Evolutionary conservation across 1,139 yeast genomes (phyloP).

Genomic region (Candida freyschussii): DNA sequence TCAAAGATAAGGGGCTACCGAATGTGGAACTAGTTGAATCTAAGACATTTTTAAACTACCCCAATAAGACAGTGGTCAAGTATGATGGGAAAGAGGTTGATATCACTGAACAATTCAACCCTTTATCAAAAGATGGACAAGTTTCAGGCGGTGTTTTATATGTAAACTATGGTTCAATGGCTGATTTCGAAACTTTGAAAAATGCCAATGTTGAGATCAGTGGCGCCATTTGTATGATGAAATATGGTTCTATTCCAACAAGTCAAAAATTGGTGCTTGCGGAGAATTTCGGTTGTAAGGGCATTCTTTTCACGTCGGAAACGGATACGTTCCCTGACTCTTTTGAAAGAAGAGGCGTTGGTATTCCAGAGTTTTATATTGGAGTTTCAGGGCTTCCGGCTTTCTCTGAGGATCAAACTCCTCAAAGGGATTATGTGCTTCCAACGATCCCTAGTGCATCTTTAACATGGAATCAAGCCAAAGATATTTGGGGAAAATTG

Average conservation of each 20-base stretch:
- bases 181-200: constrained; percentile 49
- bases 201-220: constrained; percentile 31
- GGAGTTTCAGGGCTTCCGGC: constrained; percentile 85
- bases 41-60: constrained; percentile 54
- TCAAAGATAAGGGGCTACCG: constrained; percentile 43
- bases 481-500: constrained; percentile 42
- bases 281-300: constrained; percentile 46
- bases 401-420: constrained; percentile 47
- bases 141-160: constrained; percentile 50
- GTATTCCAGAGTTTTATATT: constrained; percentile 56
- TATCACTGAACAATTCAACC: constrained; percentile 56
- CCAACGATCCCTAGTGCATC: constrained; percentile 75
- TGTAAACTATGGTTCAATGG: constrained; percentile 58
- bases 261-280: constrained; percentile 53
- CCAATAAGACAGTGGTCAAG: constrained; percentile 33
- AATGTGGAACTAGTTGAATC: constrained; percentile 10
- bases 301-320: constrained; percentile 43
- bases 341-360: constrained; percentile 63
- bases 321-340: constrained; percentile 33
- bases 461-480: constrained; percentile 67
- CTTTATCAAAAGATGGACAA: constrained; percentile 58
- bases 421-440: constrained; percentile 39
- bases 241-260: constrained; percentile 51
- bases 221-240: constrained; percentile 52
- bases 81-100: constrained; percentile 34